A percentile compares a stretch with the other conserved stretches of the same genome.
Evolutionary conservation across 345 rosid genomes (phyloP).

Genomic region (Lagerstroemia speciosa): DNA sequence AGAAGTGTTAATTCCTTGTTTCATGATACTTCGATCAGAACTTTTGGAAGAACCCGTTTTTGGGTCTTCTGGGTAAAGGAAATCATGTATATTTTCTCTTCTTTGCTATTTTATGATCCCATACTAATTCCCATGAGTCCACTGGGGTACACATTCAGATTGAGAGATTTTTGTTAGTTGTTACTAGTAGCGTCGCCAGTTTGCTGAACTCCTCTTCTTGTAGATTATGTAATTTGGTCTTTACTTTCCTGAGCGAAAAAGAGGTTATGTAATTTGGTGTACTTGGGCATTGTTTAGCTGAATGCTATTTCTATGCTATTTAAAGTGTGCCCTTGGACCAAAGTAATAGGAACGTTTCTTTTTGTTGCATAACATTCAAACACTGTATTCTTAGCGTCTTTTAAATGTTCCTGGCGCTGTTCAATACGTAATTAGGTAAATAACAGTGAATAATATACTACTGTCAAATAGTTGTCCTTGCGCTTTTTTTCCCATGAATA

Average conservation of each 20-base stretch:
- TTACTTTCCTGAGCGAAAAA: too few relatives aligned
- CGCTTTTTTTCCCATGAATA: background rate
- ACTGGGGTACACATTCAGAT: too few relatives aligned
- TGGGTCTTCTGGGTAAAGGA: background rate
- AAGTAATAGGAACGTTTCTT: conserved; percentile 29
- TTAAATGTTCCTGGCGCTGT: too few relatives aligned
- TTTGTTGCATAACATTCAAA: background rate
- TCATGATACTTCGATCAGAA: background rate
- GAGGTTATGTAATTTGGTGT: too few relatives aligned
- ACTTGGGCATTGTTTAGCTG: too few relatives aligned
- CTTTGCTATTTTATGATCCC: background rate
- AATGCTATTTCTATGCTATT: background rate
- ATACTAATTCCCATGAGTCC: background rate
- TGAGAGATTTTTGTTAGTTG: too few relatives aligned
- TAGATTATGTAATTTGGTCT: background rate
- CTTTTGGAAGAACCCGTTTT: too few relatives aligned
- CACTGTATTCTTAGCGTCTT: too few relatives aligned
- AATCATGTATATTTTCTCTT: background rate
- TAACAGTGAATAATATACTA: background rate
- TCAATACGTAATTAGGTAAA: too few relatives aligned
- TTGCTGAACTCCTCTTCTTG: background rate
- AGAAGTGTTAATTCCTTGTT: conserved; percentile 22
- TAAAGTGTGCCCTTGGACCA: too few relatives aligned
- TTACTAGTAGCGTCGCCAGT: background rate
- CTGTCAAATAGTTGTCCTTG: background rate